Evolutionary conservation across 208 protist species (phyloP).

Genomic region (Porcisia hertigi): DNA sequence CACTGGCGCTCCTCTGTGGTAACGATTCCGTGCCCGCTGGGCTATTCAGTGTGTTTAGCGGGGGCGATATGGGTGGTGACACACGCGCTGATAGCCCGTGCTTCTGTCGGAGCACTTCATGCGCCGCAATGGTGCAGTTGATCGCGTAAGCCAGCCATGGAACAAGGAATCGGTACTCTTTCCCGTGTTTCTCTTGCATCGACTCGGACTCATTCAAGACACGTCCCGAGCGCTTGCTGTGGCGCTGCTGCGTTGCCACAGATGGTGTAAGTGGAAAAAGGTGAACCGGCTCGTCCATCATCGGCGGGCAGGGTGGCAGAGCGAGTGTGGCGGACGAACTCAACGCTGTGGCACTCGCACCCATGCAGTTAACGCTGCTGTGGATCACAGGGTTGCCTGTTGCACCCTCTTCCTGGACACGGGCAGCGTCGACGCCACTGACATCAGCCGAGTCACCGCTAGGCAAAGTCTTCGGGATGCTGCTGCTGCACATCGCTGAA

Average conservation of each 20-base stretch:
- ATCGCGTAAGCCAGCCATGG: slow-evolving; percentile 55
- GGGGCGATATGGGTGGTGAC: neutral
- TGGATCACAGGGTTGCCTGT: neutral
- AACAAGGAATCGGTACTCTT: slow-evolving; percentile 70
- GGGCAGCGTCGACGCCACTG: neutral
- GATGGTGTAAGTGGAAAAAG: slow-evolving; percentile 47
- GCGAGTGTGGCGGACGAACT: neutral
- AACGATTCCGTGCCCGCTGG: neutral
- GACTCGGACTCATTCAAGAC: slow-evolving; percentile 66
- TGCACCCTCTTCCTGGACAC: slow-evolving; percentile 3
- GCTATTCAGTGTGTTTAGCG: neutral
- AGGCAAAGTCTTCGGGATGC: neutral
- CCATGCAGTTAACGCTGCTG: neutral
- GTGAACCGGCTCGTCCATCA: slow-evolving; percentile 21
- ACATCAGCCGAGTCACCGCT: neutral
- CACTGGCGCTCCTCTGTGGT: neutral
- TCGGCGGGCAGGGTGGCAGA: slow-evolving; percentile 7
- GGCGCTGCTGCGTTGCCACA: slow-evolving; percentile 34
- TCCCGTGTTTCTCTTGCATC: slow-evolving; percentile 68
- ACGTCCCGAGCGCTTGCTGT: slow-evolving; percentile 39
- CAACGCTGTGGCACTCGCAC: neutral
- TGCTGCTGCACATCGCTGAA: slow-evolving; percentile 4
- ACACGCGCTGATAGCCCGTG: slow-evolving; percentile 14
- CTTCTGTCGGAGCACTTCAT: slow-evolving; percentile 34
- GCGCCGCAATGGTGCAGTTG: slow-evolving; percentile 40